These are phyloP conservation scores for Diaporthe ampelina DNA, from an alignment of 2,329 filamentous ascomycete genomes.

Conservation along the genomic window DNA sequence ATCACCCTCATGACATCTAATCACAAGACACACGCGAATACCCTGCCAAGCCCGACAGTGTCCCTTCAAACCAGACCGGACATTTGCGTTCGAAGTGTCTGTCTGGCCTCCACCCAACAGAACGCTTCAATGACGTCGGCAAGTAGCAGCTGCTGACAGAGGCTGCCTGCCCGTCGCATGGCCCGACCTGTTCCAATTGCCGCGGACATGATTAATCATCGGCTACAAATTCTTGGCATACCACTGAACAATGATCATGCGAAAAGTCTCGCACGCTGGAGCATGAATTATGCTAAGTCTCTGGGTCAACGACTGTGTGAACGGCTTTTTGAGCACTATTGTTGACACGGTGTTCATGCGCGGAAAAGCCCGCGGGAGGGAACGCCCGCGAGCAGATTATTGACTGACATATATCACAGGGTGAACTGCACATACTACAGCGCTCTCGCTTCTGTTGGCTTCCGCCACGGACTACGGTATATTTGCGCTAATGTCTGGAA, in stretches of 20 bases:
- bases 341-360: not conserved
- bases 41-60: not conserved
- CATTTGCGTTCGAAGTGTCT: slow-evolving; percentile 26
- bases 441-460: not conserved
- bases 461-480: not conserved
- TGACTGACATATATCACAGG: too few relatives aligned
- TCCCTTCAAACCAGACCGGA: not conserved
- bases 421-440: not conserved
- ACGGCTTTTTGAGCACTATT: not conserved
- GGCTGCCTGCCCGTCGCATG: not conserved
- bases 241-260: not conserved
- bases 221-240: too few relatives aligned
- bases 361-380: not conserved
- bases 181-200: too few relatives aligned
- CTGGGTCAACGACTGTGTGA: not conserved
- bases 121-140: not conserved
- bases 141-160: not conserved
- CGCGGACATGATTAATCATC: too few relatives aligned
- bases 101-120: not conserved
- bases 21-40: not conserved
- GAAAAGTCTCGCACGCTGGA: not conserved
- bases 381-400: not conserved
- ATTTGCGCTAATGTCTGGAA: too few relatives aligned
- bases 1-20: not conserved
- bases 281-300: not conserved